phyloP scores from a whole-genome alignment of 2,329 filamentous ascomycete genomes.

The Beauveria asiatica region DNA sequence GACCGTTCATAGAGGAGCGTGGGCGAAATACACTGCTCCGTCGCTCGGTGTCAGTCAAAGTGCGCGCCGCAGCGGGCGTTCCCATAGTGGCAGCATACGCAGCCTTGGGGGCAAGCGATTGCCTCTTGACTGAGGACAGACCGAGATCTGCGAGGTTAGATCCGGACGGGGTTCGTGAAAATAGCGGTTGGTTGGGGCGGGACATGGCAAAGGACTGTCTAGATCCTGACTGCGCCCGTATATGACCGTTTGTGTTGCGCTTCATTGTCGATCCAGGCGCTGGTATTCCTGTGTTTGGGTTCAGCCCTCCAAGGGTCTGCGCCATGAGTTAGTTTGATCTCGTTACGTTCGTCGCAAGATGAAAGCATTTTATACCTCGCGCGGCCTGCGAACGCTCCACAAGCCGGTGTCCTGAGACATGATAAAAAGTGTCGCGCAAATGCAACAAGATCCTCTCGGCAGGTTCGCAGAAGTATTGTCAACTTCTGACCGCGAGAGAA shows the following conservation, averaged over 20 bases:
- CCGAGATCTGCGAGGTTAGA: conserved; percentile 71
- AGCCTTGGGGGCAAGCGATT: conserved; percentile 71
- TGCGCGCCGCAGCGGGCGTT: conserved; percentile 47
- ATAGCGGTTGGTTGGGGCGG: conserved; percentile 78
- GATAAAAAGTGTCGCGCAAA: conserved; percentile 4
- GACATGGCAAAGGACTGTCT: conserved; percentile 78
- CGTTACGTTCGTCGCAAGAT: not conserved
- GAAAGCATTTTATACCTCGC: conserved; percentile 56
- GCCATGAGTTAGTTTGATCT: conserved; percentile 11
- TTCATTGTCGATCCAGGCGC: conserved; percentile 92
- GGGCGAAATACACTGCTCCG: conserved; percentile 75
- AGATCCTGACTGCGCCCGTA: conserved; percentile 72
- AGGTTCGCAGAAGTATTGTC: conserved; percentile 12
- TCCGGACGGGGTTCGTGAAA: conserved; percentile 76
- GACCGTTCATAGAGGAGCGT: conserved; percentile 59
- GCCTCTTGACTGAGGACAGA: conserved; percentile 74
- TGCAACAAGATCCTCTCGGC: not conserved
- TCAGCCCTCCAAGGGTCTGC: conserved; percentile 80
- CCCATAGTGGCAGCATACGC: conserved; percentile 23
- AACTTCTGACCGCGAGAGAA: not conserved
- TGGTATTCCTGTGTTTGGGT: conserved; percentile 74
- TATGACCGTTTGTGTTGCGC: conserved; percentile 65
- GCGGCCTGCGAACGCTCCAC: conserved; percentile 84
- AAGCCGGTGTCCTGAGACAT: conserved; percentile 86
- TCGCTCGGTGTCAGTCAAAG: conserved; percentile 47